Conservation (phyloP, 2,329 filamentous ascomycete species). For the Diaporthe longicolla region DNA sequence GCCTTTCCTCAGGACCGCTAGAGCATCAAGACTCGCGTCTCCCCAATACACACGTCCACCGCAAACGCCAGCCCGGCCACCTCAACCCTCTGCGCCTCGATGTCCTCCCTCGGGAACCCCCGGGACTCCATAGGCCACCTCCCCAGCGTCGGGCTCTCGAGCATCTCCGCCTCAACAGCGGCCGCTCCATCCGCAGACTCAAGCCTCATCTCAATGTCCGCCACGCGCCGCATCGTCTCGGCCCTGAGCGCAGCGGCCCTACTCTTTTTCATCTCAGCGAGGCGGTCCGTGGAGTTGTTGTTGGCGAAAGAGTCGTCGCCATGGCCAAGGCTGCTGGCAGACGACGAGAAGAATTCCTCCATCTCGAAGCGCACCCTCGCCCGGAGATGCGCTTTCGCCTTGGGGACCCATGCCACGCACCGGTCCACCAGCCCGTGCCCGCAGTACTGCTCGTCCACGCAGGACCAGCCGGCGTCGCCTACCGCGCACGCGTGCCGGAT, state of each 20-base stretch:
- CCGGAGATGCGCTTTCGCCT: background rate
- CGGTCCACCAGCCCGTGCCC: constrained; percentile 35
- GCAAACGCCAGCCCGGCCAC: constrained; percentile 19
- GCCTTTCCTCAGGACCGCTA: background rate
- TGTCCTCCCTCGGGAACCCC: constrained; percentile 28
- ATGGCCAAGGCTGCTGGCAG: no score
- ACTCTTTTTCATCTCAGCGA: constrained; percentile 24
- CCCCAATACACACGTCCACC: constrained; percentile 28
- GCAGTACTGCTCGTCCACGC: constrained; percentile 35
- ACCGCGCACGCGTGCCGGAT: constrained; percentile 32
- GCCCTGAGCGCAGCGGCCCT: constrained; percentile 5
- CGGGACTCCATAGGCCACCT: background rate
- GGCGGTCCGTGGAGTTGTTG: constrained; percentile 1
- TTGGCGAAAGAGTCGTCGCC: background rate
- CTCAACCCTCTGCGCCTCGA: constrained; percentile 3
- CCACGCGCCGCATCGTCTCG: constrained; percentile 12
- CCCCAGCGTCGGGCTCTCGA: constrained; percentile 37
- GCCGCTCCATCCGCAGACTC: background rate
- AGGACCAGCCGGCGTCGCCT: constrained; percentile 11
- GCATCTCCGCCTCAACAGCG: constrained; percentile 25
- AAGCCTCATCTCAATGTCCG: background rate
- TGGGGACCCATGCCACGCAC: constrained; percentile 29
- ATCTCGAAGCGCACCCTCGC: constrained; percentile 17
- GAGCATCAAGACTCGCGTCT: constrained; percentile 24
- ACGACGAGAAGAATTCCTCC: constrained; percentile 28